These are phyloP conservation scores for Alternaria burnsii DNA, from an alignment of 2,329 filamentous ascomycete species.

Conservation along the genomic window DNA sequence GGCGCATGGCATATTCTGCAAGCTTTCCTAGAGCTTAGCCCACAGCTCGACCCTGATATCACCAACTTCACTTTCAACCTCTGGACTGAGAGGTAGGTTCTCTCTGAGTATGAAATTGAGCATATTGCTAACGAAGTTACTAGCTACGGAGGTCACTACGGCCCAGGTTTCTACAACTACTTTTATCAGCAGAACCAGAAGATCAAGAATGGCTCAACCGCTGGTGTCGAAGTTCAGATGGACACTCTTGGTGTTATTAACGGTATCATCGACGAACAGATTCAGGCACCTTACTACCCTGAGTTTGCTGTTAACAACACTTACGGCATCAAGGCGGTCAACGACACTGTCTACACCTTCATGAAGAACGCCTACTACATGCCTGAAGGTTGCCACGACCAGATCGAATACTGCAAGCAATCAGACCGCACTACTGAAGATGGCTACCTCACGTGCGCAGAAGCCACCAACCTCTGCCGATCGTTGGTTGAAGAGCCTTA, in stretches of 20 bases:
- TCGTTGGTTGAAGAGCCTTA: conserved; percentile 58
- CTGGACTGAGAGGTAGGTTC: conserved; percentile 54
- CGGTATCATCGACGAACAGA: conserved; percentile 62
- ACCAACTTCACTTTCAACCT: conserved; percentile 62
- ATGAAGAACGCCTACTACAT: conserved; percentile 57
- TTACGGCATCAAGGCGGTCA: conserved; percentile 61
- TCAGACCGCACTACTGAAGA: conserved; percentile 34
- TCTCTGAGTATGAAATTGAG: background rate
- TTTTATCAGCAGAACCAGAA: conserved; percentile 65
- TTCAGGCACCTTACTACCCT: conserved; percentile 58
- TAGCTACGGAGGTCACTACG: conserved; percentile 58
- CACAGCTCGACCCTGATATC: conserved; percentile 59
- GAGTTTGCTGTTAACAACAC: conserved; percentile 64
- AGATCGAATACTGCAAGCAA: conserved; percentile 57
- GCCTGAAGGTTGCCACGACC: conserved; percentile 62
- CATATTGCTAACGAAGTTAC: background rate
- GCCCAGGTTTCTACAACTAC: conserved; percentile 64
- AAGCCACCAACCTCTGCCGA: conserved; percentile 53
- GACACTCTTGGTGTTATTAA: conserved; percentile 65
- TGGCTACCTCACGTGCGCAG: conserved; percentile 47
- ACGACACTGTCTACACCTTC: conserved; percentile 56
- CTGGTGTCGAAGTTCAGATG: conserved; percentile 61
- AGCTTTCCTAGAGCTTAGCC: conserved; percentile 46
- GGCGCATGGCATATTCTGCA: conserved; percentile 50
- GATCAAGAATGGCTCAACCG: conserved; percentile 57